phyloP scores from a whole-genome alignment of 2,329 filamentous ascomycete species.

The Fusarium sp. region DNA sequence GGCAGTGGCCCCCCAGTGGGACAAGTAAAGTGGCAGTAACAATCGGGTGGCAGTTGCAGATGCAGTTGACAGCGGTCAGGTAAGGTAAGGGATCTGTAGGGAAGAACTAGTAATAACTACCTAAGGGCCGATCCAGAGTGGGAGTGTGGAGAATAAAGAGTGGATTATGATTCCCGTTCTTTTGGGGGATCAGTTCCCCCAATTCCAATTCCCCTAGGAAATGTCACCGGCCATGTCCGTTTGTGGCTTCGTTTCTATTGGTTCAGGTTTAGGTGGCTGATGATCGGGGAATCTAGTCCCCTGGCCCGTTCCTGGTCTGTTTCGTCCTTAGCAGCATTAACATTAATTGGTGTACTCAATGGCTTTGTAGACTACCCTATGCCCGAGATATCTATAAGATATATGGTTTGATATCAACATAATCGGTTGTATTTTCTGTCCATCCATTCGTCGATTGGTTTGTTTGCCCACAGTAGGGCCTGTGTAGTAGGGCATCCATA shows the following conservation, averaged over 20 bases:
- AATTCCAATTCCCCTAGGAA: conserved; percentile 1
- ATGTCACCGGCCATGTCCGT: conserved; percentile 10
- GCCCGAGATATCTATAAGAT: not conserved
- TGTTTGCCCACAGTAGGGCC: not conserved
- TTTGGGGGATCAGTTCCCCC: not conserved
- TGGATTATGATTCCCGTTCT: conserved; percentile 6
- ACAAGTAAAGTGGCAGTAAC: too few relatives aligned
- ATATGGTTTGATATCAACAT: too few relatives aligned
- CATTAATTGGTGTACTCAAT: not conserved
- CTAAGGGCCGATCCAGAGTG: conserved; percentile 19
- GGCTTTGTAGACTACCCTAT: not conserved
- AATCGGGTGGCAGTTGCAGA: not conserved
- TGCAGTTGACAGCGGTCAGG: conserved; percentile 15
- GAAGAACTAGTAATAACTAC: not conserved
- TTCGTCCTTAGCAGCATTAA: not conserved
- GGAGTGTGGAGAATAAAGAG: not conserved
- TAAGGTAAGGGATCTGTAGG: not conserved
- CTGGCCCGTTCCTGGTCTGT: not conserved
- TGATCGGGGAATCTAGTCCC: not conserved
- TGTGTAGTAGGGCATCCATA: not conserved
- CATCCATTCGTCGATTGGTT: not conserved
- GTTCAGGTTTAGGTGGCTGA: conserved; percentile 22
- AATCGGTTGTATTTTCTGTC: not conserved
- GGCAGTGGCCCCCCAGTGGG: not conserved
- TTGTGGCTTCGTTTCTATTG: conserved; percentile 1